Evolutionary conservation across 2,329 filamentous ascomycete genomes (phyloP).

Genomic region (Rasamsonia emersonii): DNA sequence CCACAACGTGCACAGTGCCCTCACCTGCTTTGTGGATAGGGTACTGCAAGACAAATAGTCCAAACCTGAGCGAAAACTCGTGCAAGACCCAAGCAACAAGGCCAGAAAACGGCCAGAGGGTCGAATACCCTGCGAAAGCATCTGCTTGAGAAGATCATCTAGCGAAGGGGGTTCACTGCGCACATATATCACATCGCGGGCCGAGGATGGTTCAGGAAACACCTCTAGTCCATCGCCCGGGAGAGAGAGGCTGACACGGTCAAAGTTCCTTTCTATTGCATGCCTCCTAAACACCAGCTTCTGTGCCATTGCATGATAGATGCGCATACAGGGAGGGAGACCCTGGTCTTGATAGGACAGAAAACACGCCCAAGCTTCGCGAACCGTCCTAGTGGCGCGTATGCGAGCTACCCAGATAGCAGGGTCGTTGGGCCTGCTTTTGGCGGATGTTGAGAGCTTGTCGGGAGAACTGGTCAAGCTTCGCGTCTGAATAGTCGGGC

Average conservation of each 20-base stretch:
- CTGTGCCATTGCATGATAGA: conserved; percentile 50
- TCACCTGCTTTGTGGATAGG: conserved; percentile 24
- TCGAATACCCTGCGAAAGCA: conserved; percentile 37
- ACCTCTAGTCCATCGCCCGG: conserved; percentile 52
- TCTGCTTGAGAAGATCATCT: conserved; percentile 43
- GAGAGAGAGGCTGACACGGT: conserved; percentile 22
- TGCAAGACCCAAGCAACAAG: conserved; percentile 41
- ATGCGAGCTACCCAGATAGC: conserved; percentile 51
- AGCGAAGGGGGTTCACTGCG: conserved; percentile 44
- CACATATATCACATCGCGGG: conserved; percentile 50
- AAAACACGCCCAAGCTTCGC: conserved; percentile 59
- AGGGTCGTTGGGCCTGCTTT: conserved; percentile 15
- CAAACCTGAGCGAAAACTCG: conserved; percentile 32
- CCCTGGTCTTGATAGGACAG: conserved; percentile 44
- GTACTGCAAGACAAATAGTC: conserved; percentile 32
- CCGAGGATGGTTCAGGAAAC: conserved; percentile 46
- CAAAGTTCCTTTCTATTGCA: conserved; percentile 14
- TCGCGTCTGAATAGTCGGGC: conserved; percentile 55
- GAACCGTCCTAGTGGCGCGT: conserved; percentile 49
- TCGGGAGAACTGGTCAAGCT: conserved; percentile 29
- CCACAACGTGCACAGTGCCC: conserved; percentile 20
- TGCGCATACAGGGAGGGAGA: conserved; percentile 25
- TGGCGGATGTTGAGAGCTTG: conserved; percentile 11
- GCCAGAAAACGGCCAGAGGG: conserved; percentile 38
- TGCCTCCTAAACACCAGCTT: conserved; percentile 41